phyloP scores from a whole-genome alignment of 371 early-diverging fungal species.

The Funneliformis caledonium region DNA sequence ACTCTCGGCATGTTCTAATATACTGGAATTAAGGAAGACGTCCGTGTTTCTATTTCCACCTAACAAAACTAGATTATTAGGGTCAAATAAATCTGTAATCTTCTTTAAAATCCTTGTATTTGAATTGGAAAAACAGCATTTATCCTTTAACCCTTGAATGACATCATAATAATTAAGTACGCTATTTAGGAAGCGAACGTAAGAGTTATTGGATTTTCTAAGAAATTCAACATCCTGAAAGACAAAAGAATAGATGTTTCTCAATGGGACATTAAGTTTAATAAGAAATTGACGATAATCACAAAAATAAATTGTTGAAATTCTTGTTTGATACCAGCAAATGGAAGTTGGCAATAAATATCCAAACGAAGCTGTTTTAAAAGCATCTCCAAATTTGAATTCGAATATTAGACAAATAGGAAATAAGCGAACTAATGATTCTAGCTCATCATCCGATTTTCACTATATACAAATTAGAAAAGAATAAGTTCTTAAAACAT shows the following conservation, averaged over 20 bases:
- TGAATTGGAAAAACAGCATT: slow-evolving; percentile 2
- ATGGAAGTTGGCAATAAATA: too few relatives aligned
- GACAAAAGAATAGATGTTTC: neutral
- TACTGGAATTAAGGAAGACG: too few relatives aligned
- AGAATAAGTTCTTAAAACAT: neutral
- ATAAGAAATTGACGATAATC: neutral
- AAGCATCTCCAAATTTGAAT: too few relatives aligned
- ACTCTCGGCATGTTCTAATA: neutral
- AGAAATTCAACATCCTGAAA: slow-evolving; percentile 7
- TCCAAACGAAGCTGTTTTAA: too few relatives aligned
- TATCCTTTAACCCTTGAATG: neutral
- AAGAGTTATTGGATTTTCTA: neutral
- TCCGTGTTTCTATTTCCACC: neutral
- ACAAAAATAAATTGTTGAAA: neutral
- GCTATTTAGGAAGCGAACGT: neutral
- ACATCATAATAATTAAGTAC: neutral
- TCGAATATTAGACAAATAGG: too few relatives aligned
- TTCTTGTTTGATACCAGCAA: too few relatives aligned
- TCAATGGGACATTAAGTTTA: neutral
- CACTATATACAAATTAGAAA: neutral
- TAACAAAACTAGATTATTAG: neutral
- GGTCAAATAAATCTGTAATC: neutral
- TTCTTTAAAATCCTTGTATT: neutral
- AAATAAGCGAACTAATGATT: too few relatives aligned
- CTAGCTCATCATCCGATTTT: neutral